Evolutionary conservation across 139 green algal species (phyloP).

Genomic region (Dunaliella primolecta): DNA sequence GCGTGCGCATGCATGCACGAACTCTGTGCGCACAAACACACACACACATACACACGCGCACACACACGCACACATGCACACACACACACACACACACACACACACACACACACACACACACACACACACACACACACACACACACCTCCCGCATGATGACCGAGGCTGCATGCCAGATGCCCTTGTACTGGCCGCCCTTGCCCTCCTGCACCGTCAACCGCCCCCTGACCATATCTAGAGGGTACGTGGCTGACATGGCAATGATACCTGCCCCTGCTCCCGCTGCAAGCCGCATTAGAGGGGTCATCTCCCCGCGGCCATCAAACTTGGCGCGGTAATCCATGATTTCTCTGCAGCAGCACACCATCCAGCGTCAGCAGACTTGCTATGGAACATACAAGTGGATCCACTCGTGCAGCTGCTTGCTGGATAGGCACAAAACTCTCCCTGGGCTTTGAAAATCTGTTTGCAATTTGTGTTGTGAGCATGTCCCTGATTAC

Average conservation of each 20-base stretch:
- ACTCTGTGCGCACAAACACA: not conserved
- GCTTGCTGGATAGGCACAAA: not conserved
- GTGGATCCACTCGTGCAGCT: not conserved
- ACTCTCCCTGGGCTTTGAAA: too few species aligned
- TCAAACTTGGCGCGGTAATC: constrained; percentile 62
- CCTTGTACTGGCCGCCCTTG: constrained; percentile 72
- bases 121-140: too few species aligned
- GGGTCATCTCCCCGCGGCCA: constrained; percentile 85
- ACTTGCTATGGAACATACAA: not conserved
- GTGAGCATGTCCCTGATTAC: too few species aligned
- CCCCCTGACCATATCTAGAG: constrained; percentile 96
- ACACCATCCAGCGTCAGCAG: not conserved
- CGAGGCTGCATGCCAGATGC: constrained; percentile 83
- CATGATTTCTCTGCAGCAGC: constrained; percentile 58
- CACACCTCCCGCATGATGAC: constrained; percentile 73
- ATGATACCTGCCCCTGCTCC: constrained; percentile 93
- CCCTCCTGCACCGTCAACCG: constrained; percentile 85
- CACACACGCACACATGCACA: too few species aligned
- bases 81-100: too few species aligned
- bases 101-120: too few species aligned
- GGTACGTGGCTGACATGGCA: constrained; percentile 95
- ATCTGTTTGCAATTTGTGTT: too few species aligned
- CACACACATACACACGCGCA: too few species aligned
- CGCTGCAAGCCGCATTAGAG: constrained; percentile 76
- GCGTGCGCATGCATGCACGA: not conserved